Evolutionary conservation across 2,329 filamentous ascomycete species (phyloP), one percentile per base, ranked within the genome.

Genomic region (Pyrenophora tritici-repentis): DNA sequence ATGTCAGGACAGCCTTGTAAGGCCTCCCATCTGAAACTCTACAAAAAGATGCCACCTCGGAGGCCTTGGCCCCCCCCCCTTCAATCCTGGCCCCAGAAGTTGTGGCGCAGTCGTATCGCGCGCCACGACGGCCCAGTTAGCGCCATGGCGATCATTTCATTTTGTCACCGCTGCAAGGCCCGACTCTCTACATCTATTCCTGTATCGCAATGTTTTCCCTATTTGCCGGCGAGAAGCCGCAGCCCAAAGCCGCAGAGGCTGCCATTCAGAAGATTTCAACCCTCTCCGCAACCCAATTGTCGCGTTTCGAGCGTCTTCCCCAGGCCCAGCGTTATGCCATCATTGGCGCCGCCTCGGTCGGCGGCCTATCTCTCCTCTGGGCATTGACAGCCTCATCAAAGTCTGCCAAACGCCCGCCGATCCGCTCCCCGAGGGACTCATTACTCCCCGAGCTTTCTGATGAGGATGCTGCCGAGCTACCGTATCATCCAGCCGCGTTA

Each of bases 401-500:
- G 42, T 22, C 63, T 38, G 52, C 52, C 33, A 50, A 38, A 39
- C 42, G 55, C 12, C 49, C 47, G 31, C 53, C 59, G 1, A 59
- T 68, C 33, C 49, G 56, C 2, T 74, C 73, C 17, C 73, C 73
- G 4, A 52, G 52, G 26, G 53, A 63, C 2, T 65, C 65, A 1
- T 31, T 64, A 6, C 46, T 75, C 17, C 62, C 66, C 10, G 31
- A 53, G 1, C 56, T 75, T 12, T 58, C 66, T 33, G 33, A 55
- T 2, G 57, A 66, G 16, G 59, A 69, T 10, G 34, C 67, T 3
- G 47, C 65, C 5, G 48, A 63, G 6, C 57, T 79, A 2, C 75
- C 78, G 0, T 91, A 94, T 70, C 88, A 88, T 1, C 84, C 84
- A 3, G 81, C 90, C 70, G 81, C 82, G 13, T 80, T 92, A 12